Conservation (phyloP, 2,329 filamentous ascomycete species). For the Aspergillus jensenii region DNA sequence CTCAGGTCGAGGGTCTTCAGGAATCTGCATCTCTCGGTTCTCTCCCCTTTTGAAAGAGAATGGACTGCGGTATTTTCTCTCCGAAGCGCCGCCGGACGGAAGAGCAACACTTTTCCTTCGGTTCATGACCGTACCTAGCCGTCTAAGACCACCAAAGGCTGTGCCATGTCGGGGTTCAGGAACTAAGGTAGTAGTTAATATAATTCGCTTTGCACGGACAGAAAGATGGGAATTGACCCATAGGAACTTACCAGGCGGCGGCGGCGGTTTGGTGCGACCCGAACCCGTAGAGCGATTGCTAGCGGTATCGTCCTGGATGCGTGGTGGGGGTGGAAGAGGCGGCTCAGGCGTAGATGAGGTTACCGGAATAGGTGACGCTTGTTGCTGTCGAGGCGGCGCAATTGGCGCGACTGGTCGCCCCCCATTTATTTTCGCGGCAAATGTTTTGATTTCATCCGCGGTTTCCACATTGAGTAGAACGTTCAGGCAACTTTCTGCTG, state of each 20-base stretch:
- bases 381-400: constrained; percentile 23
- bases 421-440: constrained; percentile 40
- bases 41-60: constrained; percentile 46
- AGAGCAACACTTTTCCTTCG: constrained; percentile 45
- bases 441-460: constrained; percentile 71
- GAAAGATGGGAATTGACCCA: background rate
- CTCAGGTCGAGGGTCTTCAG: constrained; percentile 32
- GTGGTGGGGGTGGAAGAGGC: constrained; percentile 41
- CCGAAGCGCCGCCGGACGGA: constrained; percentile 32
- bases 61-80: constrained; percentile 45
- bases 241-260: constrained; percentile 35
- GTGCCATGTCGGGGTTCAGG: constrained; percentile 42
- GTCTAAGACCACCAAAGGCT: constrained; percentile 45
- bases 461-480: constrained; percentile 84
- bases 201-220: background rate
- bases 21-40: constrained; percentile 39
- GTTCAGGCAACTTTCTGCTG: constrained; percentile 77
- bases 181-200: constrained; percentile 24
- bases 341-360: constrained; percentile 27
- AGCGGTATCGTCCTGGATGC: constrained; percentile 52
- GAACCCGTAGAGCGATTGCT: constrained; percentile 57
- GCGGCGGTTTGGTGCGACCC: constrained; percentile 32
- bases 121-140: constrained; percentile 50
- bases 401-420: constrained; percentile 33
- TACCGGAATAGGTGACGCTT: constrained; percentile 22